These are phyloP conservation scores for Penicillium janthinellum DNA, from an alignment of 2,329 filamentous ascomycete species.

Conservation along the genomic window DNA sequence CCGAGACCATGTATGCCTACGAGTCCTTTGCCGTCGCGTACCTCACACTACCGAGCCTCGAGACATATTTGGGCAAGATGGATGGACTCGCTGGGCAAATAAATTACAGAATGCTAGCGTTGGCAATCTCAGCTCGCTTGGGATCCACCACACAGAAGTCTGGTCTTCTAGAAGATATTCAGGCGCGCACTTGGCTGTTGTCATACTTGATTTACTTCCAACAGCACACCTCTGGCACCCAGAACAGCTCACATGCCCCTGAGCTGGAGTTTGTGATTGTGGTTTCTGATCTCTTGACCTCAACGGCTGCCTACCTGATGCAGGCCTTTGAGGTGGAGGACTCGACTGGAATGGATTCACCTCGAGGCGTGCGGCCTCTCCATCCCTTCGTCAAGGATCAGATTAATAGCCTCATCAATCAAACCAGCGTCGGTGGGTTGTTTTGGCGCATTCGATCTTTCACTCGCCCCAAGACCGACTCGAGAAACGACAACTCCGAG, in stretches of 20 bases:
- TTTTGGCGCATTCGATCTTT: slow-evolving; percentile 50
- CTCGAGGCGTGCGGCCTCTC: slow-evolving; percentile 35
- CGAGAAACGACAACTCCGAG: slow-evolving; percentile 33
- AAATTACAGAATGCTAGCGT: slow-evolving; percentile 53
- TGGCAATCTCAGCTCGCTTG: slow-evolving; percentile 39
- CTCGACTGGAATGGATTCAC: slow-evolving; percentile 29
- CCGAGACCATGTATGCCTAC: slow-evolving; percentile 48
- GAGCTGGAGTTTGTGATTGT: slow-evolving; percentile 59
- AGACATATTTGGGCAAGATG: slow-evolving; percentile 41
- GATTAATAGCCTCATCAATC: slow-evolving; percentile 71
- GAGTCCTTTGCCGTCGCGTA: slow-evolving; percentile 50
- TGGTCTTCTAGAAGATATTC: slow-evolving; percentile 37
- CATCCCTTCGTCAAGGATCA: slow-evolving; percentile 64
- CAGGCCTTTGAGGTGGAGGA: slow-evolving; percentile 50
- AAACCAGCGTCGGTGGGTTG: slow-evolving; percentile 69
- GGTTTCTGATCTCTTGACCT: slow-evolving; percentile 58
- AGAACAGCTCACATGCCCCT: slow-evolving; percentile 43
- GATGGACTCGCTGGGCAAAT: slow-evolving; percentile 49
- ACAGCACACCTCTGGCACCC: slow-evolving; percentile 47
- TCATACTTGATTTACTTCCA: slow-evolving; percentile 63
- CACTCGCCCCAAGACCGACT: slow-evolving; percentile 24
- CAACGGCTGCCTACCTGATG: slow-evolving; percentile 58
- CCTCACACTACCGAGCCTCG: slow-evolving; percentile 48
- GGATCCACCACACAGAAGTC: slow-evolving; percentile 27
- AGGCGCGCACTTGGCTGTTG: slow-evolving; percentile 58